Conservation (phyloP, 139 green algal species). For the Chloropicon primus region DNA sequence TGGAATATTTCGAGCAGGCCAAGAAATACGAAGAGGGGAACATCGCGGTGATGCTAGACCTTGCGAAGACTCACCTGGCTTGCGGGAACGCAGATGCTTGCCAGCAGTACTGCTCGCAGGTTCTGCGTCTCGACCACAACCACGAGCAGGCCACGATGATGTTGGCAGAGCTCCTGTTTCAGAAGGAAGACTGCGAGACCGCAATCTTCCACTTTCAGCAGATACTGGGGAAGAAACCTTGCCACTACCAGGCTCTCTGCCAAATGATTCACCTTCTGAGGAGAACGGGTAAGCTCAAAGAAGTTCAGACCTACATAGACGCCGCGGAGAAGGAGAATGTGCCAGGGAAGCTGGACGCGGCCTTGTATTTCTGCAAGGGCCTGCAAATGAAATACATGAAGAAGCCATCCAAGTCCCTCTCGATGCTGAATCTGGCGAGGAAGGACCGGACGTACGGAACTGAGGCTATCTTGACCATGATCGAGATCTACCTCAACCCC, state of each 20-base stretch:
- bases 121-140: slow-evolving; percentile 49
- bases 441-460: slow-evolving; percentile 44
- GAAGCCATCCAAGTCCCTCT: background rate
- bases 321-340: slow-evolving; percentile 11
- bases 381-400: slow-evolving; percentile 17
- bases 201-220: slow-evolving; percentile 63
- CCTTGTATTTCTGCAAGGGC: slow-evolving; percentile 50
- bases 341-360: slow-evolving; percentile 24
- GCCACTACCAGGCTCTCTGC: slow-evolving; percentile 45
- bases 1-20: slow-evolving; percentile 23
- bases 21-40: slow-evolving; percentile 2
- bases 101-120: slow-evolving; percentile 31
- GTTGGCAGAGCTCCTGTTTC: slow-evolving; percentile 65
- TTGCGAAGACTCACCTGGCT: slow-evolving; percentile 40
- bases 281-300: slow-evolving; percentile 29
- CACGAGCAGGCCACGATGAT: slow-evolving; percentile 57
- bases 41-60: slow-evolving; percentile 21
- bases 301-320: slow-evolving; percentile 21
- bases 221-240: slow-evolving; percentile 46
- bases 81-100: slow-evolving; percentile 35
- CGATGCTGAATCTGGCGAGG: slow-evolving; percentile 30
- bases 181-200: slow-evolving; percentile 53
- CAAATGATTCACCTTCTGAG: slow-evolving; percentile 46
- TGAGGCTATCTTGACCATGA: slow-evolving; percentile 49
- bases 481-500: slow-evolving; percentile 64